Base-by-base conservation (phyloP, 176 grass and related monocot genomes). In the Oryza meridionalis region DNA sequence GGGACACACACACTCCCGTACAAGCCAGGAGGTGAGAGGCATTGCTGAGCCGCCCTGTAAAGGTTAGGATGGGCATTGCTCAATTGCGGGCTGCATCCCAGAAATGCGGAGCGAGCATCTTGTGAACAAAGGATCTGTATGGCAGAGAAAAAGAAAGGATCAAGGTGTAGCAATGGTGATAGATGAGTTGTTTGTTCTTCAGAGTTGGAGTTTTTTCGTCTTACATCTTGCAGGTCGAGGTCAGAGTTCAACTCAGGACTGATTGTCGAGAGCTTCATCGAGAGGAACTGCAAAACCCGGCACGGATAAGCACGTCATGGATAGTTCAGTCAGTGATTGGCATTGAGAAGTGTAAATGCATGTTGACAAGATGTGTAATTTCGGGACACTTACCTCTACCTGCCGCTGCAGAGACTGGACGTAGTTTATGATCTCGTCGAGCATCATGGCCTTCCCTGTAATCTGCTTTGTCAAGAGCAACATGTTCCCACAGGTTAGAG, bases 381-480 rank as follows among this genome's bases (percentile, higher is more conserved):
- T 33, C 22, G 15, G 47, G 44, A 77, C 19, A 81, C 66, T 63
- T 78, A 95, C 95, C 95, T 95, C 92, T n/a, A 98, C 87, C 79
- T 98, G 95, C 73, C 87, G 86, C 69, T 98, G 95, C 69, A 98
- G 81, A 25, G 95, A 98, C 76, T 98, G 95, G 77, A 98, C 95
- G 40, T 98, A 98, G 82, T 98, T 98, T 86, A 98, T 98, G 63
- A 98, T 98, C 85, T 98, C 95, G 91, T 98, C 95, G 80, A 98
- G 95, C 92, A 98, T 98, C 92, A 95, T 90, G 31, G 95, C 95
- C 83, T 98, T 98, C 69, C 95, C 92, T 75, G 89, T 95, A 37
- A 93, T 98, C 95, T 98, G 67, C 69, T 21, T 86, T 69, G 83
- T 12, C 24, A 84, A 26, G 88, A 81, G 12, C 11, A 85, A 78